Conservation (phyloP, 345 rosid genomes). For the Boechera retrofracta region DNA sequence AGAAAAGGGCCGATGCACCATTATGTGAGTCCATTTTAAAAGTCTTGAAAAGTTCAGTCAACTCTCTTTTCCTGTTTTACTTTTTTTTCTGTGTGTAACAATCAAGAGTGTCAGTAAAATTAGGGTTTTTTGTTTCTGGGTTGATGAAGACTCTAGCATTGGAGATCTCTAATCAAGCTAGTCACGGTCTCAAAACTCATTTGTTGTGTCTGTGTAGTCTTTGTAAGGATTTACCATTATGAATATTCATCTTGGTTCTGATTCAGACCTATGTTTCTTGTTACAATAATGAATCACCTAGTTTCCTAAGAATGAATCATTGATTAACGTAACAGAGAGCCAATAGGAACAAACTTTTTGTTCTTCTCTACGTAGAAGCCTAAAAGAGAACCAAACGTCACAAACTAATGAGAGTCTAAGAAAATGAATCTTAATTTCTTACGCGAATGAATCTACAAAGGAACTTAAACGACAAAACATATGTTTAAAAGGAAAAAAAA, state of each 20-base stretch:
- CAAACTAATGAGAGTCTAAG: too few species aligned
- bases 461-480: too few species aligned
- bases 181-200: constrained; percentile 29
- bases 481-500: too few species aligned
- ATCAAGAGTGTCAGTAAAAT: constrained; percentile 29
- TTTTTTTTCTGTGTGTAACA: constrained; percentile 27
- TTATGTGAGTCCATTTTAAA: constrained; percentile 57
- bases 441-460: too few species aligned
- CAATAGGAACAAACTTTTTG: too few species aligned
- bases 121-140: constrained; percentile 30
- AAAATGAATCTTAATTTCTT: too few species aligned
- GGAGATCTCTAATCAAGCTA: constrained; percentile 32
- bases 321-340: too few species aligned
- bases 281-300: too few species aligned
- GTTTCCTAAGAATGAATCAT: too few species aligned
- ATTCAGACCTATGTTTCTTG: constrained; percentile 27
- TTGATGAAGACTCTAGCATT: constrained; percentile 30
- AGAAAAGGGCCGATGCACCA: constrained; percentile 86
- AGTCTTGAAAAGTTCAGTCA: background rate
- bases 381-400: too few species aligned
- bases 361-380: too few species aligned
- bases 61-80: constrained; percentile 2
- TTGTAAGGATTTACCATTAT: constrained; percentile 29
- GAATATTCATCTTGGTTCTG: constrained; percentile 22
- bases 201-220: constrained; percentile 39